Conservation (phyloP, 768 basidiomycete species). For the Tylopilus plumbeoviolaceoides region DNA sequence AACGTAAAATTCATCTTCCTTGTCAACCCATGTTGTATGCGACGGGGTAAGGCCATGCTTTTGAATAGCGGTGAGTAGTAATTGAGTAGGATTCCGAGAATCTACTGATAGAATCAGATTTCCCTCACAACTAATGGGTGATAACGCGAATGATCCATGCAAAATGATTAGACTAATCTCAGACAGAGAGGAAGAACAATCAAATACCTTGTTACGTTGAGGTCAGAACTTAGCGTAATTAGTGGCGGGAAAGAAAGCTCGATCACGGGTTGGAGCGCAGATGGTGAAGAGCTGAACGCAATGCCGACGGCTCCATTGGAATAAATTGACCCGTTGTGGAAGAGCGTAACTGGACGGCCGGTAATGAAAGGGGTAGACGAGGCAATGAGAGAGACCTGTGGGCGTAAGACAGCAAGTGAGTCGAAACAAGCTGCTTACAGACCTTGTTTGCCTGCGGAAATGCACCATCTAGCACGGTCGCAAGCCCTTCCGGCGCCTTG, state of each 20-base stretch:
- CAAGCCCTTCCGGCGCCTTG: conserved; percentile 52
- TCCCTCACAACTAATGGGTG: conserved; percentile 49
- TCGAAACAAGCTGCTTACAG: conserved; percentile 14
- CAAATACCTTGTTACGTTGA: conserved; percentile 54
- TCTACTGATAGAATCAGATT: conserved; percentile 65
- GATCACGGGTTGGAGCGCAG: conserved; percentile 8
- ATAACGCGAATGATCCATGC: background rate
- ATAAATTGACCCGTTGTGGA: conserved; percentile 50
- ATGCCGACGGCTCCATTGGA: conserved; percentile 71
- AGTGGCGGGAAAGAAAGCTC: conserved; percentile 38
- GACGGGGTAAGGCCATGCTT: conserved; percentile 29
- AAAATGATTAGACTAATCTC: conserved; percentile 1
- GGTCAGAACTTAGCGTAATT: conserved; percentile 36
- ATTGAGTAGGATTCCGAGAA: conserved; percentile 52
- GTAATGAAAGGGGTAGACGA: conserved; percentile 79
- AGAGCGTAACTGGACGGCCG: conserved; percentile 67
- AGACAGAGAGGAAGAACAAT: background rate
- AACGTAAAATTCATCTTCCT: conserved; percentile 59
- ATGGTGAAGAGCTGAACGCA: conserved; percentile 34
- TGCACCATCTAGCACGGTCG: conserved; percentile 34
- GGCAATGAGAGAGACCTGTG: conserved; percentile 62
- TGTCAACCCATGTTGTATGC: conserved; percentile 28
- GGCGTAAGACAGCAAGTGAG: conserved; percentile 1
- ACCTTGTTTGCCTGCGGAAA: conserved; percentile 52
- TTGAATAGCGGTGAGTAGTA: conserved; percentile 54